These are phyloP conservation scores for Talinum fruticosum DNA, from an alignment of 148 eudicot species.

Conservation along the genomic window DNA sequence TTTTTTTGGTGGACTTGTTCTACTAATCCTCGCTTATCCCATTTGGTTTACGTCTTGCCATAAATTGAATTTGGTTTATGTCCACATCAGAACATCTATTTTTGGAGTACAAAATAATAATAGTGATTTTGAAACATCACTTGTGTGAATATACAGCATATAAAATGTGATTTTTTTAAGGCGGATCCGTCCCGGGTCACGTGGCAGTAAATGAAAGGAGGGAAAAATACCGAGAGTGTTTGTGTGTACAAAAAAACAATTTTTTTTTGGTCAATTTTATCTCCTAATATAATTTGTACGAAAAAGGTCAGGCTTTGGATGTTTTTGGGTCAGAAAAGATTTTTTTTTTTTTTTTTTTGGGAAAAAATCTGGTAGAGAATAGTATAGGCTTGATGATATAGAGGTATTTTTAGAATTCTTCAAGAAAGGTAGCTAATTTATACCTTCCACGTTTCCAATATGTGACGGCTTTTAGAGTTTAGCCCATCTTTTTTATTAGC, in stretches of 20 bases:
- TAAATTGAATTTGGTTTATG: constrained; percentile 15
- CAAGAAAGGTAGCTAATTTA: background rate
- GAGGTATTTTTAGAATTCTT: background rate
- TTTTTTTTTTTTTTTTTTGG: background rate
- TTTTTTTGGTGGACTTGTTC: background rate
- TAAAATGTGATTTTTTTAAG: background rate
- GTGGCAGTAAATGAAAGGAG: too few relatives aligned
- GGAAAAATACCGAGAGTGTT: too few relatives aligned
- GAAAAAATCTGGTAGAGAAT: too few relatives aligned
- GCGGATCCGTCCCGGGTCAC: too few relatives aligned
- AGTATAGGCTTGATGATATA: background rate
- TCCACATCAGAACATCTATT: constrained; percentile 6
- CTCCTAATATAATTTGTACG: too few relatives aligned
- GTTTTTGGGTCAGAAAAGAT: too few relatives aligned
- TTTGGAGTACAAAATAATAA: background rate
- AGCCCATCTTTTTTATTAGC: background rate
- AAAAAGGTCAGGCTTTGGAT: too few relatives aligned
- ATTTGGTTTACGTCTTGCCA: background rate
- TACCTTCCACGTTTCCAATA: constrained; percentile 15
- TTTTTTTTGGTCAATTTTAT: too few relatives aligned
- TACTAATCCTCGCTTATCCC: background rate
- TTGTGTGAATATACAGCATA: background rate
- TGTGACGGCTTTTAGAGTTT: constrained; percentile 10
- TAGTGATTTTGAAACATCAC: background rate
- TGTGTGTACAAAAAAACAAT: too few relatives aligned